Percentiles rank a stretch among this genome's conserved stretches.
Evolutionary conservation across 2,329 filamentous ascomycete genomes (phyloP).

Genomic region (Penicillium palitans): DNA sequence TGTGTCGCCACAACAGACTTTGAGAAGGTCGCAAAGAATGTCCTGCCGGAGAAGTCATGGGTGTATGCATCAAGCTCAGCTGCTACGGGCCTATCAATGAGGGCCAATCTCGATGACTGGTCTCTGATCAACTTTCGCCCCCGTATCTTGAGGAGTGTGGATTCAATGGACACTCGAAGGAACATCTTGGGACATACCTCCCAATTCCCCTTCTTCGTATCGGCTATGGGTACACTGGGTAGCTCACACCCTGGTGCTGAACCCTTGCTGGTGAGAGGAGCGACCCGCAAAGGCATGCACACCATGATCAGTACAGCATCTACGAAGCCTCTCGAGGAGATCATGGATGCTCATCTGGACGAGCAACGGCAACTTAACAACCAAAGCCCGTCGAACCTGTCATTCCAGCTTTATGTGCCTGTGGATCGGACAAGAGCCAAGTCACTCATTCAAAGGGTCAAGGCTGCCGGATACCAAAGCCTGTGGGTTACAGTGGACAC

Average conservation of each 20-base stretch:
- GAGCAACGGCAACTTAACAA: constrained; percentile 14
- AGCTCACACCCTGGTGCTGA: constrained; percentile 19
- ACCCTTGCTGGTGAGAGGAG: constrained; percentile 16
- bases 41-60: constrained; percentile 21
- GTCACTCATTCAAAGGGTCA: constrained; percentile 17
- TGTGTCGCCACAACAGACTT: constrained; percentile 16
- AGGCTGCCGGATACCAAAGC: constrained; percentile 19
- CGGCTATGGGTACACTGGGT: constrained; percentile 20
- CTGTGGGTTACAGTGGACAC: constrained; percentile 23
- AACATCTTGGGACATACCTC: constrained; percentile 14
- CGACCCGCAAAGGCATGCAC: constrained; percentile 18
- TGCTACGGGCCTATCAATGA: constrained; percentile 17
- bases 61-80: constrained; percentile 23
- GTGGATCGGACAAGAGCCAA: constrained; percentile 16
- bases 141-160: constrained; percentile 20
- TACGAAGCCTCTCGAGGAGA: constrained; percentile 18
- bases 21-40: constrained; percentile 17
- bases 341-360: constrained; percentile 20
- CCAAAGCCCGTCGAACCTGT: constrained; percentile 16
- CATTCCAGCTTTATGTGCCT: constrained; percentile 20
- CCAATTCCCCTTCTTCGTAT: constrained; percentile 19
- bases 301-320: constrained; percentile 21
- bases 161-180: constrained; percentile 14
- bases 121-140: constrained; percentile 21
- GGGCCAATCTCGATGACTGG: constrained; percentile 21